Percentiles rank a stretch among this genome's conserved stretches.
These are phyloP conservation scores for Sordaria brevicollis DNA, from an alignment of 495 filamentous ascomycete genomes.

Conservation along the genomic window DNA sequence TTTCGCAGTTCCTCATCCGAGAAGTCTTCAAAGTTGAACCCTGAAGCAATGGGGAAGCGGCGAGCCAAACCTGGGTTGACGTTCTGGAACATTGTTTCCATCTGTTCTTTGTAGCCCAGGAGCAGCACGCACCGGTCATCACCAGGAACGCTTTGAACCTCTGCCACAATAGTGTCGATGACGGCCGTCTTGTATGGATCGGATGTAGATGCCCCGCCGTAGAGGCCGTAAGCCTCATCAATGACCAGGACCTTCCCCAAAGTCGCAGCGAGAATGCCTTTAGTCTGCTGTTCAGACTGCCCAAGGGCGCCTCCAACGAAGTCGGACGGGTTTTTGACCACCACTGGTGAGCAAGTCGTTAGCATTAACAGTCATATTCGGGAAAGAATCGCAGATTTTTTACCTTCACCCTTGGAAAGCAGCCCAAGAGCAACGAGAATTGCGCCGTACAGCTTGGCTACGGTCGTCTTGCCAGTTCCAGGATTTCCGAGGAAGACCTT, in stretches of 20 bases:
- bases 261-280: constrained; percentile 54
- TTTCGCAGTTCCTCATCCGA: constrained; percentile 42
- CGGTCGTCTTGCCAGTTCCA: constrained; percentile 68
- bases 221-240: constrained; percentile 61
- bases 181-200: constrained; percentile 57
- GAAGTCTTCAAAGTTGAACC: constrained; percentile 67
- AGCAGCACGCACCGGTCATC: constrained; percentile 73
- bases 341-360: constrained; percentile 17
- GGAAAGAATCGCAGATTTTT: background rate
- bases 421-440: constrained; percentile 52
- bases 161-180: constrained; percentile 72
- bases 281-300: constrained; percentile 59
- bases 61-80: constrained; percentile 66
- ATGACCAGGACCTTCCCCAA: constrained; percentile 68
- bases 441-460: constrained; percentile 63
- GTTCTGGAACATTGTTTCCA: constrained; percentile 69
- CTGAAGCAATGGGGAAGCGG: constrained; percentile 54
- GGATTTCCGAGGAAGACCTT: constrained; percentile 61
- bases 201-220: constrained; percentile 15
- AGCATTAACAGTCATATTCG: no score
- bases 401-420: constrained; percentile 54
- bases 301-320: constrained; percentile 58
- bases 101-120: constrained; percentile 67
- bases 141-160: constrained; percentile 65
- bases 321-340: constrained; percentile 63